Evolutionary conservation across 164 flowering plant genomes (phyloP).

Genomic region (Sedum album): DNA sequence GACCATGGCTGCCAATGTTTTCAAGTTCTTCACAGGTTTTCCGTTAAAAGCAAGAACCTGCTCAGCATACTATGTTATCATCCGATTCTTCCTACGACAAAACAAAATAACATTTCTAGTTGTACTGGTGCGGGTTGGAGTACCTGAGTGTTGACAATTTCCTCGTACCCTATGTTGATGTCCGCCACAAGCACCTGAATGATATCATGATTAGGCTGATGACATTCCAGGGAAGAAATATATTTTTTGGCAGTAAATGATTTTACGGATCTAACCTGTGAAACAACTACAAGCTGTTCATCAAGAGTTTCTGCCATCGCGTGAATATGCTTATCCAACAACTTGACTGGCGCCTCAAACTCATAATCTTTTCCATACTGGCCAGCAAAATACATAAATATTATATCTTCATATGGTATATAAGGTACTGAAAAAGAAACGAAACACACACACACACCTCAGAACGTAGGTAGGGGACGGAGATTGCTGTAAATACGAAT

Average conservation of each 20-base stretch:
- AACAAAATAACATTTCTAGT: background rate
- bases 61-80: background rate
- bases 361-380: conserved; percentile 12
- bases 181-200: conserved; percentile 76
- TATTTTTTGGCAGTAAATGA: background rate
- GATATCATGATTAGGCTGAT: background rate
- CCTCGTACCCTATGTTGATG: conserved; percentile 85
- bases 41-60: conserved; percentile 80
- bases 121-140: background rate
- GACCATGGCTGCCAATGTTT: conserved; percentile 71
- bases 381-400: background rate
- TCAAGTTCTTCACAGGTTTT: conserved; percentile 73
- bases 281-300: conserved; percentile 86
- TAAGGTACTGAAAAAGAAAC: background rate
- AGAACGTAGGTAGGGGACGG: conserved; percentile 83
- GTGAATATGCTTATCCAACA: conserved; percentile 72
- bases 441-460: conserved; percentile 39
- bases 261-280: conserved; percentile 61
- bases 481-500: conserved; percentile 65
- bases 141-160: conserved; percentile 88
- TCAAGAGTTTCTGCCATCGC: conserved; percentile 64
- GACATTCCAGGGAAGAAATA: background rate
- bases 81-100: too few relatives aligned
- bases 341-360: conserved; percentile 34
- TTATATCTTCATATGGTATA: too few relatives aligned